Conservation (phyloP, 139 green algal genomes). For the Zygnema circumcarinatum region DNA sequence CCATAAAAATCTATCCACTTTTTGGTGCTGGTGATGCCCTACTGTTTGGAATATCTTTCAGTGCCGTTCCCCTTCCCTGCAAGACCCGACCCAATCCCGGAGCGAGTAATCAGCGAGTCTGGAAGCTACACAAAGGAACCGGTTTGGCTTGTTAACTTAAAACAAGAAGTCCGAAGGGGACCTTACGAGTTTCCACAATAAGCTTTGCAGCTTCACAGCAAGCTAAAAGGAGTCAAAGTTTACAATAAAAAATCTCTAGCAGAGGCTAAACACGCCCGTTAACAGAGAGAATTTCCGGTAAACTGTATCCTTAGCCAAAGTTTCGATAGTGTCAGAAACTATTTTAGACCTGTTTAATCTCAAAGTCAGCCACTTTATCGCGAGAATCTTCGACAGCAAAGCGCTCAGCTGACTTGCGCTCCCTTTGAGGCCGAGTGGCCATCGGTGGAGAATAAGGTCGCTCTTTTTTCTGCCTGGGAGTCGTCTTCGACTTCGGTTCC, state of each 20-base stretch:
- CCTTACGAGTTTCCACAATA: too few species aligned
- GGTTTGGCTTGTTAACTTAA: slow-evolving; percentile 10
- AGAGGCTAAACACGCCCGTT: too few species aligned
- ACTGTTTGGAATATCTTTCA: slow-evolving; percentile 33
- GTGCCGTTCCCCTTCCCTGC: not conserved
- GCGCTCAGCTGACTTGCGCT: not conserved
- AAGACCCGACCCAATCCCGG: not conserved
- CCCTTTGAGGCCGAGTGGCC: slow-evolving; percentile 11
- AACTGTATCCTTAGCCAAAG: too few species aligned
- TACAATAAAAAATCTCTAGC: too few species aligned
- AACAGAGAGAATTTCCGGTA: too few species aligned
- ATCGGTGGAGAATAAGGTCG: not conserved
- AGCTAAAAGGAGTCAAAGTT: too few species aligned
- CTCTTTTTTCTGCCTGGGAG: slow-evolving; percentile 6
- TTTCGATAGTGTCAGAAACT: too few species aligned
- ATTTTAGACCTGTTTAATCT: slow-evolving; percentile 7
- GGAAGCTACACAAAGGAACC: too few species aligned
- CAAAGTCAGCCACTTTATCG: not conserved
- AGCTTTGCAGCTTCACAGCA: too few species aligned
- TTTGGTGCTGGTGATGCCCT: not conserved
- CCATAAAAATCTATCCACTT: too few species aligned
- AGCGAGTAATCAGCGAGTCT: too few species aligned
- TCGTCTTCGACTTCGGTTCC: not conserved
- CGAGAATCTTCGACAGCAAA: slow-evolving; percentile 2
- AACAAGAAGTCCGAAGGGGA: too few species aligned